Base-by-base conservation (phyloP, 2,329 filamentous ascomycete species). In the Cucurbitaria berberidis region DNA sequence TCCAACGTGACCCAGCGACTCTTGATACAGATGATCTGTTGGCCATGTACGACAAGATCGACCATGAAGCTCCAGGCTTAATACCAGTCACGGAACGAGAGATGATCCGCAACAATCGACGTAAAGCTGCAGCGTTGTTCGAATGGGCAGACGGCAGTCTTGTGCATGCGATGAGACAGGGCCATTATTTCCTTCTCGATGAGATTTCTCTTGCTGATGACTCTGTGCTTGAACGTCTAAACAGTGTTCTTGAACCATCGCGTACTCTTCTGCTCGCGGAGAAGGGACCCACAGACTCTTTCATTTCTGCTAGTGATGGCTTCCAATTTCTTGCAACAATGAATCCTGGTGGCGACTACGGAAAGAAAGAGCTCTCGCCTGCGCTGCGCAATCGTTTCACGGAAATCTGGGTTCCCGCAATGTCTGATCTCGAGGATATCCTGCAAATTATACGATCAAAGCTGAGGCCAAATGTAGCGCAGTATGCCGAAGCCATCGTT, bases 281-380 rank as follows among this genome's bases (percentile, higher is more conserved):
- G 73, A 99, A 98, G 75, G 96, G 95, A 0, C 85, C 90, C 1
- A 83, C 89, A 5, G 88, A 96, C 72, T 92, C 92, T 0, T 87
- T 90, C 59, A 84, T 99, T 22, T 84, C 84, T 34, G 95, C 89
- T 5, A 76, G 82, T 10, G 81, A 89, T 35, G 90, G 89, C 0
- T 99, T 98, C 75, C 93, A 99, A 68, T 97, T 99, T 75, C 85
- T 99, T 54, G 93, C 95, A 3, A 99, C 95, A 0, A 99, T 99
- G 95, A 99, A 99, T 63, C 95, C 95, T 8, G 96, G 96, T 45
- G 95, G 96, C 40, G 95, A 99, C 70, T 99, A 98, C 73, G 95
- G 95, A 60, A 99, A 99, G 78, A 91, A 93, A 64, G 95, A 99
- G 74, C 83, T 99, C 11, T 99, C 95, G 1, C 95, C 95, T 3